These are phyloP conservation scores for Aureobasidium sp. DNA, from an alignment of 2,329 filamentous ascomycete species.

Conservation along the genomic window DNA sequence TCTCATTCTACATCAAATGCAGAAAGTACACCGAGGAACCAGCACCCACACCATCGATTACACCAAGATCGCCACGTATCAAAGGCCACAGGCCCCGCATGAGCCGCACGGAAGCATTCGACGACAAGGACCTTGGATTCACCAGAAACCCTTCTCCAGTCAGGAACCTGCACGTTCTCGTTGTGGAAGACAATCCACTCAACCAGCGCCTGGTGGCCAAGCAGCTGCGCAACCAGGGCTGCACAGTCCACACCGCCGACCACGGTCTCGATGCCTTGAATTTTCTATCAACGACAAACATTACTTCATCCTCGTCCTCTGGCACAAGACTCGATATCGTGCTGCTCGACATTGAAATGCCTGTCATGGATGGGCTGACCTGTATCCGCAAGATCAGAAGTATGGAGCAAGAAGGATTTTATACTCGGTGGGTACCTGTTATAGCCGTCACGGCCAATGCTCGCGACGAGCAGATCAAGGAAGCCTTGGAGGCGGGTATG, in stretches of 20 bases:
- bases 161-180: slow-evolving; percentile 12
- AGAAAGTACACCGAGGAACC: slow-evolving; percentile 31
- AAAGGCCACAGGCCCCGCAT: slow-evolving; percentile 2
- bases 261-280: slow-evolving; percentile 23
- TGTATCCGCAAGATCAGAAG: slow-evolving; percentile 20
- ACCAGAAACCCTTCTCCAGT: neutral
- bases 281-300: slow-evolving; percentile 17
- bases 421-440: neutral
- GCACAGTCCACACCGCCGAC: slow-evolving; percentile 19
- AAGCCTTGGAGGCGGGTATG: slow-evolving; percentile 14
- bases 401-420: slow-evolving; percentile 13
- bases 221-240: slow-evolving; percentile 21
- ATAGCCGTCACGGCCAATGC: slow-evolving; percentile 57
- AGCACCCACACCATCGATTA: neutral
- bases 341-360: slow-evolving; percentile 18
- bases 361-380: slow-evolving; percentile 22
- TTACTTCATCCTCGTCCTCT: slow-evolving; percentile 4
- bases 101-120: slow-evolving; percentile 7
- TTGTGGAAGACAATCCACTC: slow-evolving; percentile 25
- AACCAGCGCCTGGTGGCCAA: slow-evolving; percentile 23
- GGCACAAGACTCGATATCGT: slow-evolving; percentile 6
- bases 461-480: slow-evolving; percentile 10
- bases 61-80: neutral
- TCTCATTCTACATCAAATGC: slow-evolving; percentile 56
- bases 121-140: slow-evolving; percentile 15